Conservation (phyloP, 1,284 basidiomycete species). For the Ganoderma boninense region DNA sequence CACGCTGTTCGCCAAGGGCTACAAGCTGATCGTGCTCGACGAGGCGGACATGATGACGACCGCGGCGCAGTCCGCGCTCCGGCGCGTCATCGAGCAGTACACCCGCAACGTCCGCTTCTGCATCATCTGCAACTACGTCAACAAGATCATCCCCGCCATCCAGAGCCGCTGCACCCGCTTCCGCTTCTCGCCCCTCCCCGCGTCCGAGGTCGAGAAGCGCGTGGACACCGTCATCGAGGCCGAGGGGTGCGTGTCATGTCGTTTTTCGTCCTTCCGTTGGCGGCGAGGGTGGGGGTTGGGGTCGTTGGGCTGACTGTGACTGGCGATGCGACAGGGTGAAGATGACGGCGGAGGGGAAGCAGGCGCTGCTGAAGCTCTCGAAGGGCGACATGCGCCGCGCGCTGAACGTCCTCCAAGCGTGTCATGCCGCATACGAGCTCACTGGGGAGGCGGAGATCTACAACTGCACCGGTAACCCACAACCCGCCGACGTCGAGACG, state of each 20-base stretch:
- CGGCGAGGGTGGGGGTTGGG: no score
- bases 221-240: conserved; percentile 83
- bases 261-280: background rate
- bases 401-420: conserved; percentile 96
- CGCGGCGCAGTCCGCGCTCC: conserved; percentile 94
- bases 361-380: conserved; percentile 91
- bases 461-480: conserved; percentile 96
- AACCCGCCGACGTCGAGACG: conserved; percentile 92
- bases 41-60: conserved; percentile 99
- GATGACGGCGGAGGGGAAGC: conserved; percentile 86
- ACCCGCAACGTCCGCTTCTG: conserved; percentile 99
- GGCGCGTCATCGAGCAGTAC: conserved; percentile 98
- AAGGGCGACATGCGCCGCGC: conserved; percentile 98
- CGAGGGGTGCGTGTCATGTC: conserved; percentile 74
- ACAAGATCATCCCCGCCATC: conserved; percentile 98
- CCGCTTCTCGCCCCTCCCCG: conserved; percentile 95
- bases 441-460: conserved; percentile 94
- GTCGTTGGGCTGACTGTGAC: background rate
- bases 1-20: conserved; percentile 90
- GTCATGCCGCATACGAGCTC: conserved; percentile 93
- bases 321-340: conserved; percentile 69
- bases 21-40: conserved; percentile 98
- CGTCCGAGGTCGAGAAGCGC: conserved; percentile 86
- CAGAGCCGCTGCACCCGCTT: conserved; percentile 99
- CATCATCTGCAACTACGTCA: conserved; percentile 99